Conservation (phyloP, 208 protist species). For the Trypanosoma rangeli region DNA sequence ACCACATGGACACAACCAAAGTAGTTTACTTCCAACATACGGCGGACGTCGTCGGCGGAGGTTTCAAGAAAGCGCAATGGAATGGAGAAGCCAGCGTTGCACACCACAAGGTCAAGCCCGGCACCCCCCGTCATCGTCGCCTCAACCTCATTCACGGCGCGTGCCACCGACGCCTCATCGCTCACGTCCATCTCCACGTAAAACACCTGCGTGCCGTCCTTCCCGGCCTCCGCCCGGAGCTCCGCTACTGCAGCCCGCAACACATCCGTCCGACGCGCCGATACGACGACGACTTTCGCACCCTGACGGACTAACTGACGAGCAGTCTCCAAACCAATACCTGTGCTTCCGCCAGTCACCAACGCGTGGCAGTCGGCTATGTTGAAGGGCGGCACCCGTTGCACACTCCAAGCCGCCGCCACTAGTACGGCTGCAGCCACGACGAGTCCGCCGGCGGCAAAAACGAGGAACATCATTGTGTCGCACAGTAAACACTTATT, state of each 20-base stretch:
- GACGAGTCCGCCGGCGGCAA: constrained; percentile 14
- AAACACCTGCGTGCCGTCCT: constrained; percentile 47
- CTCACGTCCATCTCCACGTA: constrained; percentile 83
- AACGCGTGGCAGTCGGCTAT: constrained; percentile 61
- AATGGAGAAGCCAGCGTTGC: constrained; percentile 80
- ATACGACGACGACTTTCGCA: constrained; percentile 64
- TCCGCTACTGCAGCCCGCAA: constrained; percentile 51
- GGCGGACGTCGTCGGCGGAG: constrained; percentile 44
- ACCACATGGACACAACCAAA: constrained; percentile 76
- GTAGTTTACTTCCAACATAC: constrained; percentile 91
- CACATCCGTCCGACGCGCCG: constrained; percentile 61
- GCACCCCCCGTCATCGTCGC: constrained; percentile 24
- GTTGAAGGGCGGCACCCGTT: constrained; percentile 44
- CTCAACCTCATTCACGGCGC: constrained; percentile 26
- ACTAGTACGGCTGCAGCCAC: constrained; percentile 23
- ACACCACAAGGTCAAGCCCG: constrained; percentile 72
- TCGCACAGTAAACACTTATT: neutral
- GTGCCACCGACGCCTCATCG: constrained; percentile 55
- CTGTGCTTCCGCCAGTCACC: constrained; percentile 81
- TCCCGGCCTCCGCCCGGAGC: constrained; percentile 31
- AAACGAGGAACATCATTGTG: constrained; percentile 12
- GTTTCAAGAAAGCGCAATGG: constrained; percentile 82
- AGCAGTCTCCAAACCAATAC: constrained; percentile 82
- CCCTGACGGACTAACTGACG: constrained; percentile 46
- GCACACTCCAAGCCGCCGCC: constrained; percentile 41